Evolutionary conservation across 169 alveolate species (phyloP), one percentile per base, ranked within the genome.

Genomic region (Eimeria necatrix): DNA sequence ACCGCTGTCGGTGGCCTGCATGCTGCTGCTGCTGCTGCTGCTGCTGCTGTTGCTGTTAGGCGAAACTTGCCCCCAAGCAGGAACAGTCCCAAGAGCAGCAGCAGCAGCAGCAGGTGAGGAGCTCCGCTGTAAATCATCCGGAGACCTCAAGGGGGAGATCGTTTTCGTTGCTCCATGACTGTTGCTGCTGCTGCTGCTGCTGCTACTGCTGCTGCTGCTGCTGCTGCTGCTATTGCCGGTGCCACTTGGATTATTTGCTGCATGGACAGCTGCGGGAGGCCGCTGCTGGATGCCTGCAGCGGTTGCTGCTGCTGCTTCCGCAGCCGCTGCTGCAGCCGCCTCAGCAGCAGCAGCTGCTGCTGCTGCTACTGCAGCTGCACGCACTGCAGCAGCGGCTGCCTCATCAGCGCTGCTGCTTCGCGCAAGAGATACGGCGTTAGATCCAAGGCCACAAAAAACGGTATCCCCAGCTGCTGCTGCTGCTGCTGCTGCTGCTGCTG

Each of bases 401-500:
- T 56, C 68, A 56, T 16, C 68, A 10, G 68, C 68, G 68, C 68
- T 56, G 68, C 68, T 56, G 68, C 68, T 56, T 1, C 68, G 68
- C 2, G 12, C 0, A 56, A 56, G 22, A 12, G 68, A 56, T 10
- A 56, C 68, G 2, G 68, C 2, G 68, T 12, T 12, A 16, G 49
- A 3, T 18, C 12, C 12, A 73, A 3, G 83, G 56, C n/a, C 4
- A 18, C 83, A 73, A 46, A n/a, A 14, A n/a, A 26, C 52, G 22
- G 52, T 49, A 78, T 59, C 46, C 22, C 46, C 68, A 4, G 87
- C 87, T 78, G 87, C 68, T 48, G 87, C 87, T 78, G 68, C 64
- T 49, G 87, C 87, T 76, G 61, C 68, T 46, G 59, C 87, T 76
- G 64, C 87, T 76, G 61, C 61, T 76, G 87, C 84, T 26, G 49